These are phyloP conservation scores for Parasitella parasitica DNA, from an alignment of 371 early-diverging fungal genomes.

Conservation along the genomic window DNA sequence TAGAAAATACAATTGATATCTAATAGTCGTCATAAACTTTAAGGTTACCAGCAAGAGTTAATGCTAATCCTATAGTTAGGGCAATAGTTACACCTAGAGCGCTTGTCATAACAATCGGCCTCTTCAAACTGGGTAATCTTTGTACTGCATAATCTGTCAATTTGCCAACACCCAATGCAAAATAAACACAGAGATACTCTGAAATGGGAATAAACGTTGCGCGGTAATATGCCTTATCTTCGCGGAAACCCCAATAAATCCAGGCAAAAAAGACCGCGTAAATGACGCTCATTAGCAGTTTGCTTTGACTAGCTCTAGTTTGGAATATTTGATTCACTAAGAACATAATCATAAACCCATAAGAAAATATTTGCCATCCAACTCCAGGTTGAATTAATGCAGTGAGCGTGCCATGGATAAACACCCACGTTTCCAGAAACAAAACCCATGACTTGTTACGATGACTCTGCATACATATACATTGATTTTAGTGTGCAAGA, in stretches of 20 bases:
- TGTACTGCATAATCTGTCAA: neutral
- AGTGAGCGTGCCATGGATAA: conserved; percentile 42
- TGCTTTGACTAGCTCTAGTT: conserved; percentile 18
- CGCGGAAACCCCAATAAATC: conserved; percentile 26
- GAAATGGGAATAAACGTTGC: conserved; percentile 43
- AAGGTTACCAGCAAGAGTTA: conserved; percentile 31
- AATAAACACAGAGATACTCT: conserved; percentile 29
- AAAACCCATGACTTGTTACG: conserved; percentile 38
- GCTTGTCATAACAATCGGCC: neutral
- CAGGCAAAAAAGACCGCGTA: conserved; percentile 19
- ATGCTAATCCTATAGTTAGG: conserved; percentile 29
- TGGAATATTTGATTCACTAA: conserved; percentile 38
- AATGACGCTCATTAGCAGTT: neutral
- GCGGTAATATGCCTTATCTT: conserved; percentile 32
- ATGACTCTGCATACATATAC: conserved; percentile 37
- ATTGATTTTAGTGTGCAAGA: neutral
- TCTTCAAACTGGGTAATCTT: neutral
- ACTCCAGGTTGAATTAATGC: conserved; percentile 45
- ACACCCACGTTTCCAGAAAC: conserved; percentile 40
- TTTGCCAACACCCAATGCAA: conserved; percentile 24
- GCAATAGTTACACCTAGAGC: conserved; percentile 8
- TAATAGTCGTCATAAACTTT: conserved; percentile 42
- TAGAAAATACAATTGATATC: neutral
- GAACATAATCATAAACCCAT: conserved; percentile 39
- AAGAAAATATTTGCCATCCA: conserved; percentile 46